These are phyloP conservation scores for Phalaenopsis hybrid DNA, from an alignment of 116 monocot species.

Conservation along the genomic window DNA sequence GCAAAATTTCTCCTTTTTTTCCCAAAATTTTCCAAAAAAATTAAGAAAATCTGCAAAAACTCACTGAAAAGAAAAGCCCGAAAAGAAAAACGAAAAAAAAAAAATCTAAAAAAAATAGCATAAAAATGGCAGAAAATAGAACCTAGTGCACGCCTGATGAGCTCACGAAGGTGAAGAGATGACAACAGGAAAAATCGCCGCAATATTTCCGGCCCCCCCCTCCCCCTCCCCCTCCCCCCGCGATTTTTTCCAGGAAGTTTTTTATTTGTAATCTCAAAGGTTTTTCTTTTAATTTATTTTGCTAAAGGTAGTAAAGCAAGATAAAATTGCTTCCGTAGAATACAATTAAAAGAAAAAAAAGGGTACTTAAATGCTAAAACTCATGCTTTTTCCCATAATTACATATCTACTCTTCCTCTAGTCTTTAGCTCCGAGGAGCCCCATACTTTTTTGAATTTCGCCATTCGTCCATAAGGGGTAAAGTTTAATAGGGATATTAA, in stretches of 20 bases:
- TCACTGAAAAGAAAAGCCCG: slow-evolving; percentile 10
- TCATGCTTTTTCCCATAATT: neutral
- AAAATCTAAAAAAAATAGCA: slow-evolving; percentile 2
- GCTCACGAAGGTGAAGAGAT: neutral
- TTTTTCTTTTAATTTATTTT: neutral
- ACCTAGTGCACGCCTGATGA: slow-evolving; percentile 4
- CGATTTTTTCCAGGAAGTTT: slow-evolving; percentile 2
- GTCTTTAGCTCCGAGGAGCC: neutral
- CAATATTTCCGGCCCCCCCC: neutral
- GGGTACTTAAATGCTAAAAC: neutral
- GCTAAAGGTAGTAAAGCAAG: slow-evolving; percentile 32
- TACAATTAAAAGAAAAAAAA: slow-evolving; percentile 4
- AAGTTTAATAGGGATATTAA: slow-evolving; percentile 2
- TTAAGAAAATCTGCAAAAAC: slow-evolving; percentile 5
- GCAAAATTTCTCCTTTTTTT: neutral
- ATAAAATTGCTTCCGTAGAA: slow-evolving; percentile 32
- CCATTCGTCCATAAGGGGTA: neutral
- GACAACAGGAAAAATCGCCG: slow-evolving; percentile 12
- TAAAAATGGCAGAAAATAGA: slow-evolving; percentile 12
- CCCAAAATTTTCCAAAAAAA: neutral
- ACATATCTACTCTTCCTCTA: neutral
- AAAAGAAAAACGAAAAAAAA: slow-evolving; percentile 13
- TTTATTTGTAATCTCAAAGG: neutral
- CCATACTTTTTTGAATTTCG: neutral
- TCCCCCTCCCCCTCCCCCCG: neutral